phyloP scores from a whole-genome alignment of 257 asterid genomes.

The Craterostigma plantagineum region DNA sequence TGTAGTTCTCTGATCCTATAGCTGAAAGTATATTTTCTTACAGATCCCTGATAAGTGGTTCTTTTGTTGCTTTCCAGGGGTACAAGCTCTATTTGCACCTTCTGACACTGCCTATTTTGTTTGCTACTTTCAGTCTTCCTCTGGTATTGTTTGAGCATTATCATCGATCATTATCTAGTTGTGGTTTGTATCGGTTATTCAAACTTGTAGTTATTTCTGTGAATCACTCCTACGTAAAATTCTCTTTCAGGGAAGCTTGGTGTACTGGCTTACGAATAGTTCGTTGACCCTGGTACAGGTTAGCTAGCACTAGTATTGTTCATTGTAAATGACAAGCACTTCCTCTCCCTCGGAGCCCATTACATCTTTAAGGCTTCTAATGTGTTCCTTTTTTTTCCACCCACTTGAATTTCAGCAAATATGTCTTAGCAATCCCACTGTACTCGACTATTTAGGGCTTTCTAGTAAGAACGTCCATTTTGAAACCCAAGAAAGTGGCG shows the following conservation, averaged over 20 bases:
- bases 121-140: slow-evolving; percentile 39
- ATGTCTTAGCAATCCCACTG: too few relatives aligned
- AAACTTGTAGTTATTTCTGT: slow-evolving; percentile 1
- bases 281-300: slow-evolving; percentile 49
- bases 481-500: too few relatives aligned
- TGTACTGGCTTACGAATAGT: slow-evolving; percentile 71
- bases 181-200: too few relatives aligned
- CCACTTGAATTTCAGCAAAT: too few relatives aligned
- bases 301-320: slow-evolving; percentile 11
- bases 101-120: slow-evolving; percentile 45
- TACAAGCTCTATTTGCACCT: slow-evolving; percentile 46
- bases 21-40: too few relatives aligned
- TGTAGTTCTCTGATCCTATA: too few relatives aligned
- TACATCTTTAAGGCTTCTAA: too few relatives aligned
- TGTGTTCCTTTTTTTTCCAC: too few relatives aligned
- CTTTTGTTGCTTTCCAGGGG: slow-evolving; percentile 23
- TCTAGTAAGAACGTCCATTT: too few relatives aligned
- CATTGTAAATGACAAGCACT: too few relatives aligned
- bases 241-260: slow-evolving; percentile 70
- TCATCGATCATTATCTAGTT: slow-evolving; percentile 2
- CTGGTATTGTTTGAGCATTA: slow-evolving; percentile 31
- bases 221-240: slow-evolving; percentile 6
- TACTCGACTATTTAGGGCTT: too few relatives aligned
- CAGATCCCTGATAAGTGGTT: background rate
- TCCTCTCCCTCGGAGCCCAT: too few relatives aligned